Conservation (phyloP, 768 basidiomycete species). For the Suillus lakei region DNA sequence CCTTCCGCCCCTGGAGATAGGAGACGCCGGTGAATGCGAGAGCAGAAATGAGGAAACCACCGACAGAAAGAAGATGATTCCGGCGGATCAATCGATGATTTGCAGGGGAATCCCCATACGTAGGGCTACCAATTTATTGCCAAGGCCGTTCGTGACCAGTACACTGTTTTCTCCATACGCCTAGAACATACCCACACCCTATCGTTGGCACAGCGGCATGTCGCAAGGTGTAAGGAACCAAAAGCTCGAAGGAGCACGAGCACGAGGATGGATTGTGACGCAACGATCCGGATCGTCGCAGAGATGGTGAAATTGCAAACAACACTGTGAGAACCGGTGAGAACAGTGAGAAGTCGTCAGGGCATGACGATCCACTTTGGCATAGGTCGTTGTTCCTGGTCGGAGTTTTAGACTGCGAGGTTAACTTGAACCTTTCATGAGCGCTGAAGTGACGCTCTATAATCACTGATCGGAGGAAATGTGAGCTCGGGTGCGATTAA, state of each 20-base stretch:
- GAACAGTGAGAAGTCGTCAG: neutral
- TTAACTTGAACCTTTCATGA: neutral
- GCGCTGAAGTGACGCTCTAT: neutral
- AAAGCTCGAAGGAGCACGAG: neutral
- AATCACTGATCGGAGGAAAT: neutral
- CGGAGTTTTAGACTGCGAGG: neutral
- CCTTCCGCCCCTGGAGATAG: neutral
- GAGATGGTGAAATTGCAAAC: neutral
- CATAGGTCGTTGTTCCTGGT: neutral
- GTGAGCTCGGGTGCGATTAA: neutral
- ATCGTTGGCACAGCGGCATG: neutral
- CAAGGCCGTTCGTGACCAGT: neutral
- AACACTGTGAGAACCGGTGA: neutral
- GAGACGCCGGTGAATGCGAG: neutral
- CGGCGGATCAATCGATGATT: conserved; percentile 1
- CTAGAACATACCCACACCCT: neutral
- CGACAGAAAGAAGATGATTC: neutral
- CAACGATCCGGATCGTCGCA: neutral
- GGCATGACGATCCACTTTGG: neutral
- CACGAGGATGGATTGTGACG: neutral
- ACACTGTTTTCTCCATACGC: neutral
- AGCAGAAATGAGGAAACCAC: neutral
- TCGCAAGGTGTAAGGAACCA: neutral
- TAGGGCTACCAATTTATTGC: neutral
- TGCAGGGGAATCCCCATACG: neutral